These are phyloP conservation scores for Entoloma clypeatum DNA, from an alignment of 1,284 basidiomycete genomes.

Conservation along the genomic window DNA sequence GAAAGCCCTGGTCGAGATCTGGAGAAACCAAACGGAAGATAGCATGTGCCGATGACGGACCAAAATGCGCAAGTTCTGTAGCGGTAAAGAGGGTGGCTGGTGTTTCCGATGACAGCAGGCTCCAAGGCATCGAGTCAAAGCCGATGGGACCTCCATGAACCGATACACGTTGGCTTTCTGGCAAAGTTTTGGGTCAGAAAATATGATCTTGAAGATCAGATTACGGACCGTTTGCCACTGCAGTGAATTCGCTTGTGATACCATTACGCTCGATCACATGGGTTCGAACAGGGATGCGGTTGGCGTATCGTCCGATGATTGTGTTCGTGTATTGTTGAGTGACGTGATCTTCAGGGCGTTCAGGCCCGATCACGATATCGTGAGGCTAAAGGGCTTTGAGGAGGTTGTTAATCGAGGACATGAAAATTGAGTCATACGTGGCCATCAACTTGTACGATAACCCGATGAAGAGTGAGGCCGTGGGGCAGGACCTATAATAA, in stretches of 20 bases:
- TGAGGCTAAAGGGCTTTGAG: slow-evolving; percentile 46
- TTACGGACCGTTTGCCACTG: slow-evolving; percentile 48
- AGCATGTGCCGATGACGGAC: slow-evolving; percentile 34
- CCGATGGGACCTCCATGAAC: slow-evolving; percentile 68
- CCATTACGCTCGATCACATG: slow-evolving; percentile 53
- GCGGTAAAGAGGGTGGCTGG: slow-evolving; percentile 53
- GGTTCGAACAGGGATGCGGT: slow-evolving; percentile 60
- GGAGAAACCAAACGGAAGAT: slow-evolving; percentile 58
- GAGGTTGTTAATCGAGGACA: slow-evolving; percentile 6
- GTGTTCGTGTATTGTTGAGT: slow-evolving; percentile 68
- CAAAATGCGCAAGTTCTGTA: slow-evolving; percentile 47
- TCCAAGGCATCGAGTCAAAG: slow-evolving; percentile 57
- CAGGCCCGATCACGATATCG: slow-evolving; percentile 71
- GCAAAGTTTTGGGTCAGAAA: slow-evolving; percentile 8
- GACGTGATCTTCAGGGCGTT: slow-evolving; percentile 54
- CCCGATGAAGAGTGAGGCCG: slow-evolving; percentile 62
- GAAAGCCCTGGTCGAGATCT: slow-evolving; percentile 66
- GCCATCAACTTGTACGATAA: slow-evolving; percentile 62
- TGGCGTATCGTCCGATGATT: slow-evolving; percentile 68
- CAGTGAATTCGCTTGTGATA: slow-evolving; percentile 44
- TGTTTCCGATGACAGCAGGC: slow-evolving; percentile 36
- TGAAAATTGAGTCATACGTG: slow-evolving; percentile 37
- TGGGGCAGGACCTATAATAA: slow-evolving; percentile 53
- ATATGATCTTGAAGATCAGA: slow-evolving; percentile 4
- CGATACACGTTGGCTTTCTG: slow-evolving; percentile 60